Percentiles rank a stretch among this genome's conserved stretches.
phyloP scores from a whole-genome alignment of 2,329 filamentous ascomycete species.

The Neopestalotiopsis sp. region DNA sequence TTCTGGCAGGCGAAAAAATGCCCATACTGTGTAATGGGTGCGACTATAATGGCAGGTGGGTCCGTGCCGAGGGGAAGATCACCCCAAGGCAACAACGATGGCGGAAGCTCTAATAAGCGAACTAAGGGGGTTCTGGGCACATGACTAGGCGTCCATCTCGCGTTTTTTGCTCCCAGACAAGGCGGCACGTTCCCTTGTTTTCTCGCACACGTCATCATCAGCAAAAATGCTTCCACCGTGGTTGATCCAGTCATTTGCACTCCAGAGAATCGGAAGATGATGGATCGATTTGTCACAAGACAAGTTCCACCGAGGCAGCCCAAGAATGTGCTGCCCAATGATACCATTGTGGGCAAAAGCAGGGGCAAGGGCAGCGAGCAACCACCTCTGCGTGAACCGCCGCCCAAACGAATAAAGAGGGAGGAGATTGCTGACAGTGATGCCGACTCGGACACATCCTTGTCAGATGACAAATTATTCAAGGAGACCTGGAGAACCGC shows the following conservation, averaged over 20 bases:
- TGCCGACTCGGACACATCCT: conserved; percentile 37
- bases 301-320: neutral
- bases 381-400: conserved; percentile 27
- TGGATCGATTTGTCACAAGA: conserved; percentile 36
- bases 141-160: conserved; percentile 16
- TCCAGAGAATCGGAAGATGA: conserved; percentile 19
- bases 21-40: no score
- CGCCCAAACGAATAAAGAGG: conserved; percentile 41
- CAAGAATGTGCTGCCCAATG: neutral
- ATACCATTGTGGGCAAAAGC: neutral
- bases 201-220: neutral
- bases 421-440: conserved; percentile 38
- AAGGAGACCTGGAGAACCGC: neutral
- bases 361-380: conserved; percentile 8
- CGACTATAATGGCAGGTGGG: neutral
- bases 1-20: no score
- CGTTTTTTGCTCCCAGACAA: neutral
- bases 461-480: conserved; percentile 12
- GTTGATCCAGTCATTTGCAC: neutral
- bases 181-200: neutral
- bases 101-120: neutral
- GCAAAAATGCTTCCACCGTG: neutral
- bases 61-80: neutral
- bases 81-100: neutral
- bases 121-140: neutral